A percentile compares a stretch with the other conserved stretches of the same genome.
Conservation (phyloP, 2,329 filamentous ascomycete species). For the Capronia americana region DNA sequence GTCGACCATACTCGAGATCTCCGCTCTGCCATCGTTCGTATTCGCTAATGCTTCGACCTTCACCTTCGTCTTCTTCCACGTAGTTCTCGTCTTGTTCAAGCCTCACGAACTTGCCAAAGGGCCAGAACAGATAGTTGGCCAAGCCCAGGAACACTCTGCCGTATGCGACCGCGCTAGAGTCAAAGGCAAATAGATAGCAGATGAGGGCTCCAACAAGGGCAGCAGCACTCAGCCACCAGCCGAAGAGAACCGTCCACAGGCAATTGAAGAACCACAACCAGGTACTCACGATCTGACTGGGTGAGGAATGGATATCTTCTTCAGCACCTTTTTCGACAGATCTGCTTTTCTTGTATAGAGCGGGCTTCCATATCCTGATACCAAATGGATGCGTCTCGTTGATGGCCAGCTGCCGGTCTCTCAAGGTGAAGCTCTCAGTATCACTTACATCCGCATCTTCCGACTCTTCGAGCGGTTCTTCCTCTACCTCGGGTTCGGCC, state of each 20-base stretch:
- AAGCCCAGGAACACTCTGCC: conserved; percentile 84
- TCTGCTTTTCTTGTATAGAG: conserved; percentile 94
- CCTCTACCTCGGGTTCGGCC: conserved; percentile 53
- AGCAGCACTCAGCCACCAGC: conserved; percentile 90
- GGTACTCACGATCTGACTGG: conserved; percentile 81
- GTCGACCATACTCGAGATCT: conserved; percentile 89
- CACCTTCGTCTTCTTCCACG: conserved; percentile 89
- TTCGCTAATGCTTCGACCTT: conserved; percentile 95
- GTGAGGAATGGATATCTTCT: conserved; percentile 94
- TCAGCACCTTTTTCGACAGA: conserved; percentile 97
- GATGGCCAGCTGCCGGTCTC: conserved; percentile 95
- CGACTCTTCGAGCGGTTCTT: conserved; percentile 65
- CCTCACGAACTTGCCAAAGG: conserved; percentile 94
- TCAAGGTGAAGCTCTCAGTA: conserved; percentile 95
- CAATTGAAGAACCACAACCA: conserved; percentile 90
- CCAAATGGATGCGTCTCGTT: conserved; percentile 99
- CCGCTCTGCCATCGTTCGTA: conserved; percentile 99
- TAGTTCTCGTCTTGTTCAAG: conserved; percentile 94
- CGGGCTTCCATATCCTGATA: conserved; percentile 98
- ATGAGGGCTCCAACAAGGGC: conserved; percentile 75
- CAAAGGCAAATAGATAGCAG: conserved; percentile 80
- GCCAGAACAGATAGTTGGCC: conserved; percentile 87
- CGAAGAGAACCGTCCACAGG: conserved; percentile 88
- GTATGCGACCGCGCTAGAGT: conserved; percentile 82
- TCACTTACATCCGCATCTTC: conserved; percentile 81